These are phyloP conservation scores for Suillus subluteus DNA, from an alignment of 768 basidiomycete species.

Conservation along the genomic window DNA sequence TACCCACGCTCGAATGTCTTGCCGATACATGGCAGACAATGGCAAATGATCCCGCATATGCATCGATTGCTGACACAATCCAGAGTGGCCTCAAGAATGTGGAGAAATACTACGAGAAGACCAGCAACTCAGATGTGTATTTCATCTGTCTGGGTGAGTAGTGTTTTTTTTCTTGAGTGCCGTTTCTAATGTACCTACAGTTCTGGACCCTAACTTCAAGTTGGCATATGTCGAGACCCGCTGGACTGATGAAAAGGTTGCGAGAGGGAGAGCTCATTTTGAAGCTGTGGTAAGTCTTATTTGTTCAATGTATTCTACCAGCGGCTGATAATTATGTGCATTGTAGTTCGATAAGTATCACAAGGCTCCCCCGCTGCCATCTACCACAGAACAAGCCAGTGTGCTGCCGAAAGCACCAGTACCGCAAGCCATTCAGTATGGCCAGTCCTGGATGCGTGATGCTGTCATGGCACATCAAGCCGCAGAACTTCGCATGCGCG, in stretches of 20 bases:
- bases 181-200: slow-evolving; percentile 23
- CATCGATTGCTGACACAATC: neutral
- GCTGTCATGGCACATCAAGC: neutral
- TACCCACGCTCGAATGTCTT: neutral
- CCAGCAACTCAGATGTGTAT: neutral
- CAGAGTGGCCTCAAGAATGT: neutral
- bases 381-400: neutral
- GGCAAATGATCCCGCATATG: neutral
- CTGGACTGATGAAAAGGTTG: neutral
- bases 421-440: neutral
- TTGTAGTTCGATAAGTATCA: neutral
- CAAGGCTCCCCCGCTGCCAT: neutral
- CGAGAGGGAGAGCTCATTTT: neutral
- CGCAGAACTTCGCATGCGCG: neutral
- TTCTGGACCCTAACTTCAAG: slow-evolving; percentile 1
- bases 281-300: neutral
- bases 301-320: neutral
- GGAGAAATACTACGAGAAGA: neutral
- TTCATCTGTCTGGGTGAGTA: neutral
- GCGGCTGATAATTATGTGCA: neutral
- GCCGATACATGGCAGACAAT: neutral
- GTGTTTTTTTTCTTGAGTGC: neutral
- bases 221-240: slow-evolving; percentile 2
- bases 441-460: neutral
- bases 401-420: neutral